Evolutionary conservation across 768 basidiomycete species (phyloP), one percentile per base, ranked within the genome.

Genomic region (Dentipellis fragilis): DNA sequence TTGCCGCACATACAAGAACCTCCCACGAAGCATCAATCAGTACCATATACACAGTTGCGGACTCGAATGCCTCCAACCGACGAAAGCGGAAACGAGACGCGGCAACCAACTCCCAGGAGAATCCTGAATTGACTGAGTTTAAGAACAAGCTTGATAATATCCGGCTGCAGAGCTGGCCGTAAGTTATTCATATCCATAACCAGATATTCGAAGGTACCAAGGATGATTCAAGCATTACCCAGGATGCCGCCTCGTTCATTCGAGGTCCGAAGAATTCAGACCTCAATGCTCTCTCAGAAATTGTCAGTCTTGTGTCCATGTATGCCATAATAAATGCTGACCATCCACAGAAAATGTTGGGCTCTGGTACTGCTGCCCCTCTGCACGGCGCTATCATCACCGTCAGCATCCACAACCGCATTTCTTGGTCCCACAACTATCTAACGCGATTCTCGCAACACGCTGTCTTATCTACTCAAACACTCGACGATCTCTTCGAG

Each of bases 361-460:
- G 39, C 34, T 14, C 36, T 11, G 46, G 52, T 10, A 36, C 62
- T 62, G 63, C 64, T 59, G 35, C 58, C 12, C 36, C 58, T 42
- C 29, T 6, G 29, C 47, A 58, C 45, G 68, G 82, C 42, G 81
- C 77, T 0, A 62, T 89, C 11, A 64, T 89, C 29, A 80, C 76
- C 34, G 62, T 86, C 34, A 80, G 85, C 3, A 69, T 87, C 8
- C 75, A 87, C 64, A 78, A 77, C 59, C 80, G 76, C 54, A 70
- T 84, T 22, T 63, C 76, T 19, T 88, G 85, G 83, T 74, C 78
- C 19, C 78, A 78, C 53, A 80, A 79, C 52, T 75, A 78, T 52
- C 70, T 85, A 10, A 72, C 73, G 49, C 84, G 85, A 38, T 69
- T 75, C 55, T 89, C 88, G 9, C 84, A 84, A 61, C 86, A 89